These are phyloP conservation scores for Penicillium hordei DNA, from an alignment of 2,329 filamentous ascomycete species.

Conservation along the genomic window DNA sequence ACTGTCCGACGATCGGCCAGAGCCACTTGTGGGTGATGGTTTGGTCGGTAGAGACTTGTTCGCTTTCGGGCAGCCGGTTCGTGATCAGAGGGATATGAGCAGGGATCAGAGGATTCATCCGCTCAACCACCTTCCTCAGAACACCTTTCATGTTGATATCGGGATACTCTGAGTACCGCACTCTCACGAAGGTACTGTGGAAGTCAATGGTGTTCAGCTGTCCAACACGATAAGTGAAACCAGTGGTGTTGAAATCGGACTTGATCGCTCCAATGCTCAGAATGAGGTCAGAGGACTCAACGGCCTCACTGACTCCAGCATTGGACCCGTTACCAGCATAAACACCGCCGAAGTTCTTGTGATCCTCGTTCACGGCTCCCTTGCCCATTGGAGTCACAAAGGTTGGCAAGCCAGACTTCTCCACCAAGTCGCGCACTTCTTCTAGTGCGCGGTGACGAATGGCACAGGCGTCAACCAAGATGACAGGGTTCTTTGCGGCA, in stretches of 20 bases:
- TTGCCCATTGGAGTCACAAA: slow-evolving; percentile 94
- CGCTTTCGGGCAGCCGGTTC: slow-evolving; percentile 52
- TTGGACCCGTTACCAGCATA: slow-evolving; percentile 78
- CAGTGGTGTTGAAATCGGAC: slow-evolving; percentile 56
- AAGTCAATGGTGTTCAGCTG: slow-evolving; percentile 81
- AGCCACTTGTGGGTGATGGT: slow-evolving; percentile 57
- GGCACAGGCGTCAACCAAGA: slow-evolving; percentile 81
- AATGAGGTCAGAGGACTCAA: slow-evolving; percentile 44
- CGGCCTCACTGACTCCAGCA: slow-evolving; percentile 45
- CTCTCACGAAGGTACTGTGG: slow-evolving; percentile 71
- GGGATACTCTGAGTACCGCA: slow-evolving; percentile 77
- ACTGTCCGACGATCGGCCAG: slow-evolving; percentile 74
- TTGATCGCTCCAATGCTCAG: slow-evolving; percentile 47
- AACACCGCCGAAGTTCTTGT: slow-evolving; percentile 76
- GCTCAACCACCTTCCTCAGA: slow-evolving; percentile 66
- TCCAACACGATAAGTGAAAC: slow-evolving; percentile 79
- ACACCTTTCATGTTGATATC: slow-evolving; percentile 78
- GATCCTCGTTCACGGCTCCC: slow-evolving; percentile 73
- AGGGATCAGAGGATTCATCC: slow-evolving; percentile 57
- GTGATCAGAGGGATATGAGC: slow-evolving; percentile 53
- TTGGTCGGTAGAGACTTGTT: slow-evolving; percentile 33
- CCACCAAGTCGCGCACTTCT: slow-evolving; percentile 70
- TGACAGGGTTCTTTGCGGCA: slow-evolving; percentile 70
- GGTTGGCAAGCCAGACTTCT: slow-evolving; percentile 72
- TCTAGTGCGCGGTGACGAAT: slow-evolving; percentile 71